Evolutionary conservation across 306 rosid species (phyloP), one percentile per base, ranked within the genome.

Genomic region (Benincasa hispida): DNA sequence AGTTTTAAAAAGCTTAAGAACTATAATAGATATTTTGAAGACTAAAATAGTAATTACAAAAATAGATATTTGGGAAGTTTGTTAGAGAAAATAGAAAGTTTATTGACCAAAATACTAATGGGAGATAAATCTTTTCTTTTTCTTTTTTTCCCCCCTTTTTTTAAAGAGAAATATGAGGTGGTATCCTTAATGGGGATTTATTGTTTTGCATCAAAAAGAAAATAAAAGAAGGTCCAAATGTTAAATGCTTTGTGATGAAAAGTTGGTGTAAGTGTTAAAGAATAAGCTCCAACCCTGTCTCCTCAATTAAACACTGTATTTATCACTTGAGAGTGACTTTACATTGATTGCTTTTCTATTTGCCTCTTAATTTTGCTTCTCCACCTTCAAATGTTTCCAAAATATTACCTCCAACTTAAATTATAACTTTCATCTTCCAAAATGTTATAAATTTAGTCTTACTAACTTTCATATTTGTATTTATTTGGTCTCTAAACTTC

Each of bases 231-330:
- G 75, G 34, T 24, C 55, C 57, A 45, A 22, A 21, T 47, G 39
- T 70, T 32, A 42, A 70, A 47, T 25, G 75, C 57, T 7, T 42
- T 24, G 37, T 21, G 58, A 47, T 45, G 56, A 27, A n/a, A 25
- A 47, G 75, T 70, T 70, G 75, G 21, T 70, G 75, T 7, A 70
- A 25, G 35, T 70, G 37, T 70, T 70, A 45, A 69, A 70, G 35
- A 13, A 42, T 24, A 68, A 27, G 14, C 37, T 24, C 22, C n/a
- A 24, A 39, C 54, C 0, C 18, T 65, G 34, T 41, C 55, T 12
- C 55, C 55, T 41, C 53, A 68, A 41, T 24, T 27, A 48, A 69
- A 27, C 75, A 42, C 9, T 7, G 13, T 69, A 69, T 69, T 69
- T 42, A 67, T 21, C 51, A 12, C 5, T 0, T 42, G 74, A 68